phyloP scores from a whole-genome alignment of 805 yeast genomes.

The Cyberlindnera japonica region DNA sequence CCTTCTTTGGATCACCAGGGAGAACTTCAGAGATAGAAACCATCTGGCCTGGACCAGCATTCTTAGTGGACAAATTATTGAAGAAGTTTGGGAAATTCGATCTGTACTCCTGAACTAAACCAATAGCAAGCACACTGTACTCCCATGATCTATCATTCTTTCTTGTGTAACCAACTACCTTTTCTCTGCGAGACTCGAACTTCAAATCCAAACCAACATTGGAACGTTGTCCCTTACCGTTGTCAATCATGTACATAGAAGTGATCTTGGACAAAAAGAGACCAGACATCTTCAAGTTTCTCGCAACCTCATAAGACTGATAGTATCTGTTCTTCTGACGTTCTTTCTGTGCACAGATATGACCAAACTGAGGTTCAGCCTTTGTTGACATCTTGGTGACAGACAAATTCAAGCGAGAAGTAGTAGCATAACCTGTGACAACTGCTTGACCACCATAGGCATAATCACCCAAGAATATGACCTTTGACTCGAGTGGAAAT shows the following conservation, averaged over 20 bases:
- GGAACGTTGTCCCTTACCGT: constrained; percentile 45
- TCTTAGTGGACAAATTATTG: constrained; percentile 31
- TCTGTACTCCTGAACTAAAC: constrained; percentile 59
- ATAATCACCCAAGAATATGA: constrained; percentile 76
- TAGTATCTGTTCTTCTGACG: constrained; percentile 51
- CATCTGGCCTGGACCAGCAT: constrained; percentile 26
- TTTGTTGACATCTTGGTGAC: constrained; percentile 47
- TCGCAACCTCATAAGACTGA: constrained; percentile 63
- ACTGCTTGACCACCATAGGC: constrained; percentile 82
- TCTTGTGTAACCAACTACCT: constrained; percentile 84
- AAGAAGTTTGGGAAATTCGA: constrained; percentile 61
- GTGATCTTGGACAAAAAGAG: constrained; percentile 74
- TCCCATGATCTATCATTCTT: constrained; percentile 72
- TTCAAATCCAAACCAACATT: constrained; percentile 85
- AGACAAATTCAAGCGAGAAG: constrained; percentile 44
- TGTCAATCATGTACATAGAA: constrained; percentile 61
- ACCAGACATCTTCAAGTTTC: constrained; percentile 52
- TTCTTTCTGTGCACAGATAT: constrained; percentile 56
- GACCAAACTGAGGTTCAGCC: constrained; percentile 65
- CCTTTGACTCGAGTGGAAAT: constrained; percentile 69
- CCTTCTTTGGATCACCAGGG: constrained; percentile 32
- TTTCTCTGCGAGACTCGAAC: constrained; percentile 71
- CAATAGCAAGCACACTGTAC: constrained; percentile 70
- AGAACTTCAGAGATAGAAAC: constrained; percentile 30
- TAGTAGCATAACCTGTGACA: constrained; percentile 55